A percentile compares a stretch with the other conserved stretches of the same genome.
These are phyloP conservation scores for Drechmeria coniospora DNA, from an alignment of 2,329 filamentous ascomycete species.

Conservation along the genomic window DNA sequence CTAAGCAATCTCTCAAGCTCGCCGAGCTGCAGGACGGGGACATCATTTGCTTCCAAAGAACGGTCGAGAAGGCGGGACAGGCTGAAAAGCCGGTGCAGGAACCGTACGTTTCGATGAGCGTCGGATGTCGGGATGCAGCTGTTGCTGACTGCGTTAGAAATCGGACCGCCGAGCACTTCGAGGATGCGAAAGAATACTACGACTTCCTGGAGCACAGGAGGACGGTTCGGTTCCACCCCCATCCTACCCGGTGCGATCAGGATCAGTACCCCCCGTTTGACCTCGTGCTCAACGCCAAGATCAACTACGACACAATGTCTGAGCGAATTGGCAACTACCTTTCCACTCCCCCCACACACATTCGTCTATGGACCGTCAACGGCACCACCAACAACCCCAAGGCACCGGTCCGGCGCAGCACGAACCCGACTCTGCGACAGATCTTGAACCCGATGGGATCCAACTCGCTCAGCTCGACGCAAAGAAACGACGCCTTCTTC, in stretches of 20 bases:
- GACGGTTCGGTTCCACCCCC: constrained; percentile 61
- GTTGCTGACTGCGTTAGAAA: constrained; percentile 4
- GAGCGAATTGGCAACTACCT: constrained; percentile 70
- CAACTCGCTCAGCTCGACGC: constrained; percentile 52
- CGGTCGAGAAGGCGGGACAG: constrained; percentile 27
- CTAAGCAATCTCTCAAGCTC: constrained; percentile 73
- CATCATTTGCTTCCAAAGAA: constrained; percentile 83
- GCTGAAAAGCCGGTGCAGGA: constrained; percentile 16
- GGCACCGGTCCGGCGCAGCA: constrained; percentile 55
- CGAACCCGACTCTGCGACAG: constrained; percentile 55
- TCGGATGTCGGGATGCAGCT: neutral
- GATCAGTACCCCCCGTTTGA: constrained; percentile 52
- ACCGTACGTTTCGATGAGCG: constrained; percentile 10
- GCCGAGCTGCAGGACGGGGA: constrained; percentile 96
- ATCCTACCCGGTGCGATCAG: constrained; percentile 38
- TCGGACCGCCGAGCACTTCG: constrained; percentile 32
- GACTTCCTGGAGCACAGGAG: constrained; percentile 83
- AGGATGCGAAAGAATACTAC: constrained; percentile 76
- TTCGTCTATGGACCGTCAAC: constrained; percentile 84
- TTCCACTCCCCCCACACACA: constrained; percentile 64
- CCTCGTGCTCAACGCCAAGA: constrained; percentile 70
- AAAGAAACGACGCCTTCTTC: constrained; percentile 64
- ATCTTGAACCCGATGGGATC: constrained; percentile 62
- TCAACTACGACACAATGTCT: constrained; percentile 75
- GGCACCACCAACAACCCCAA: constrained; percentile 63